A percentile compares a stretch with the other conserved stretches of the same genome.
These are phyloP conservation scores for Vanrija sp. DNA, from an alignment of 1,284 basidiomycete genomes.

Conservation along the genomic window DNA sequence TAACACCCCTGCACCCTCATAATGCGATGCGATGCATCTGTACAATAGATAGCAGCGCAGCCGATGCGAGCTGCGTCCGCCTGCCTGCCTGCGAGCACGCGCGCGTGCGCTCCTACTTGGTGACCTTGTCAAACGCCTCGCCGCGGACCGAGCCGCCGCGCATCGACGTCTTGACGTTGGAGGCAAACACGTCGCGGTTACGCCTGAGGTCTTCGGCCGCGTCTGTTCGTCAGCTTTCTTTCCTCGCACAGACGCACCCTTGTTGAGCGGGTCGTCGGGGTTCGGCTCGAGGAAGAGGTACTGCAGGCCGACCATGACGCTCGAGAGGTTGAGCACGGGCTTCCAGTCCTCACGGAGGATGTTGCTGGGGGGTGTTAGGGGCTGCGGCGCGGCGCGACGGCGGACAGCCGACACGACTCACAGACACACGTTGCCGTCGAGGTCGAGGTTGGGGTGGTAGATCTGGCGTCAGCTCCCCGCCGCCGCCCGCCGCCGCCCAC, in stretches of 20 bases:
- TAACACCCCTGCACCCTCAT: too few relatives aligned
- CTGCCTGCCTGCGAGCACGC: too few relatives aligned
- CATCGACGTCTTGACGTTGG: slow-evolving; percentile 81
- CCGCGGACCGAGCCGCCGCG: slow-evolving; percentile 70
- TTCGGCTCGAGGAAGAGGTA: slow-evolving; percentile 99
- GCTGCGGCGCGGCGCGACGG: slow-evolving; percentile 22
- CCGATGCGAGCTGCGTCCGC: too few relatives aligned
- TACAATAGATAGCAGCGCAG: too few relatives aligned
- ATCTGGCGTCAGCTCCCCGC: slow-evolving; percentile 59
- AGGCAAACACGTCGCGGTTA: slow-evolving; percentile 72
- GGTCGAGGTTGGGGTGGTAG: slow-evolving; percentile 97
- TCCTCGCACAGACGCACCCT: slow-evolving; percentile 59
- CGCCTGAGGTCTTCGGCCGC: slow-evolving; percentile 88
- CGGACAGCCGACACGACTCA: slow-evolving; percentile 17
- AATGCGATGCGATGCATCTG: too few relatives aligned
- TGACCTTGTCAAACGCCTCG: slow-evolving; percentile 70
- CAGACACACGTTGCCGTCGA: slow-evolving; percentile 93
- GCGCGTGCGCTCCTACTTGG: slow-evolving; percentile 4
- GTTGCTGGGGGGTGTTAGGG: slow-evolving; percentile 54
- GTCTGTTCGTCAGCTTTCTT: slow-evolving; percentile 56
- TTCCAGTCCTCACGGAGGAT: slow-evolving; percentile 99
- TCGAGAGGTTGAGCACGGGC: slow-evolving; percentile 89
- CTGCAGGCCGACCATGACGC: slow-evolving; percentile 95
- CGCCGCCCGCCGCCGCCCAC: slow-evolving; percentile 53
- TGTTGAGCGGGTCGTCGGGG: slow-evolving; percentile 96